Evolutionary conservation across 441 rosid genomes (phyloP).

Genomic region (Hura crepitans): DNA sequence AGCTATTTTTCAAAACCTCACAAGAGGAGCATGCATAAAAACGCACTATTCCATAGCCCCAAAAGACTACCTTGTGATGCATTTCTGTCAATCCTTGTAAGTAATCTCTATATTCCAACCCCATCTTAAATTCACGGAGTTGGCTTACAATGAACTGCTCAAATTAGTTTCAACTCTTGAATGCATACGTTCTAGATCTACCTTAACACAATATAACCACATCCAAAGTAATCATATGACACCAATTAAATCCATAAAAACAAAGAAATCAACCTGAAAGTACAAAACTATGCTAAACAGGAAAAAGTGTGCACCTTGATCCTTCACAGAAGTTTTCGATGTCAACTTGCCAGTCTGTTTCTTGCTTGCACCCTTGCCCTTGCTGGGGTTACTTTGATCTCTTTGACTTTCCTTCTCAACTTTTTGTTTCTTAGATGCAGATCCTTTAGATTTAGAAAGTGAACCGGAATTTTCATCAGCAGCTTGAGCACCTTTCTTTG

Average conservation of each 20-base stretch:
- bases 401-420: constrained; percentile 44
- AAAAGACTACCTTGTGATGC: too few species aligned
- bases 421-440: constrained; percentile 48
- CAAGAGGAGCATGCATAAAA: too few species aligned
- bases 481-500: constrained; percentile 31
- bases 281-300: neutral
- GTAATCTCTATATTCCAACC: neutral
- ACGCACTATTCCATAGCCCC: too few species aligned
- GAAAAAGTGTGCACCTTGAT: constrained; percentile 46
- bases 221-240: neutral
- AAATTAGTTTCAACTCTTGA: neutral
- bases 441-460: constrained; percentile 37
- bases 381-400: constrained; percentile 35
- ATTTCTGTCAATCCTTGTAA: too few species aligned
- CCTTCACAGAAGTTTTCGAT: constrained; percentile 49
- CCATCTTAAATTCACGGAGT: neutral
- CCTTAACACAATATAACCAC: neutral
- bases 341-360: constrained; percentile 48
- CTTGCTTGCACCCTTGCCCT: constrained; percentile 45
- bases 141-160: neutral
- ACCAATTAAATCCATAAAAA: neutral
- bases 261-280: neutral
- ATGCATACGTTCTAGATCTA: neutral
- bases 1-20: too few species aligned
- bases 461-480: constrained; percentile 32